Base-by-base conservation (phyloP, 2,329 filamentous ascomycete genomes). In the Zasmidium citrigriseum region DNA sequence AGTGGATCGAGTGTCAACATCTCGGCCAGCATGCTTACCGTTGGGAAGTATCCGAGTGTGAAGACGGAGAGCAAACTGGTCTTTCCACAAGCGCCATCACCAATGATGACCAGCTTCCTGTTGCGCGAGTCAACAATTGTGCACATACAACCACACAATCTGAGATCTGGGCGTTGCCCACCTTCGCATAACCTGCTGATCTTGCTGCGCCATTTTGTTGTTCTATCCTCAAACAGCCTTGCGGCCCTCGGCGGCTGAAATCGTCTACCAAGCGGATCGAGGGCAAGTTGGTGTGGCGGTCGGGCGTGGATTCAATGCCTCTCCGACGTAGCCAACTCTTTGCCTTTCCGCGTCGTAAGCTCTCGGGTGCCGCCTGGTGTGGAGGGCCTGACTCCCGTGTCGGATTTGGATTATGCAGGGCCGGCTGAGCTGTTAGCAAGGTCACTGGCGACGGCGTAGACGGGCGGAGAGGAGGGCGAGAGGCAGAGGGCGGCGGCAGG, bases 51-150 rank as follows among this genome's bases (percentile, higher is more conserved):
- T 58, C 95, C 95, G 55, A 99, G 83, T 34, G 95, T 99, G 77
- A 99, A 99, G 67, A 99, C 95, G 75, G 93, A 97, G 66, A 99
- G 82, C 70, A 99, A 80, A 86, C 91, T 96, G 53, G 95, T 99
- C 82, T 99, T 99, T 71, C 95, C 95, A 78, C 95, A 99, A 68
- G 95, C 95, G 81, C 95, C 95, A 73, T 97, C 93, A 62, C 93
- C 93, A 70, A 97, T 96, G 68, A 97, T 97, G 71, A 97, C 93
- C 72, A 97, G 83, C 80, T 97, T 97, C 82, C 93, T 96, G 73
- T 61, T 50, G 7, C 5, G 14, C 29, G 11, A 48, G 55, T 66
- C 59, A 67, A 59, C 60, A 38, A 55, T 27, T 57, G 59, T 60
- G 23, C 50, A 34, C 45, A 46, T 22, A 14, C 16, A 18, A 22